Percentiles rank a stretch among this genome's conserved stretches.
Evolutionary conservation across 140 eudicot genomes (phyloP).

Genomic region (Flaveria floridana): DNA sequence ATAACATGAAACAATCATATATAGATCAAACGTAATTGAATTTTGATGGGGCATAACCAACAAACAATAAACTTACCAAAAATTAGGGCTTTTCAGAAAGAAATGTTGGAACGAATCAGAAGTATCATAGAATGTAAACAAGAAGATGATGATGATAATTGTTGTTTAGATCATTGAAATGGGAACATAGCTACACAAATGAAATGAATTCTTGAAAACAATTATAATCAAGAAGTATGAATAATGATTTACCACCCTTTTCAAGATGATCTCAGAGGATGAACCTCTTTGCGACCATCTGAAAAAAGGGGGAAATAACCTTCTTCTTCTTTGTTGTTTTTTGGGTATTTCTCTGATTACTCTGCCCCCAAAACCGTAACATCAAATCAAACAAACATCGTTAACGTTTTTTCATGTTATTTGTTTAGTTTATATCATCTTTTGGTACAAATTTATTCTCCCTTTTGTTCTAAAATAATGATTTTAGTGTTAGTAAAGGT

Average conservation of each 20-base stretch:
- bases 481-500: no score
- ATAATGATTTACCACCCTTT: constrained; percentile 54
- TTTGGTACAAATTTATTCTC: neutral
- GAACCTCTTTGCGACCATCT: constrained; percentile 66
- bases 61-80: neutral
- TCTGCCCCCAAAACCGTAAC: constrained; percentile 4
- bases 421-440: constrained; percentile 7
- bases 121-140: constrained; percentile 4
- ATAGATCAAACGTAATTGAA: no score
- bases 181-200: constrained; percentile 16
- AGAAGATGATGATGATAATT: constrained; percentile 14
- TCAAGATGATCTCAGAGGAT: constrained; percentile 77
- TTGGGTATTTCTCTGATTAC: constrained; percentile 23
- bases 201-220: constrained; percentile 21
- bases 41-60: neutral
- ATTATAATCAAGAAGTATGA: neutral
- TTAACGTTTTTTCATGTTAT: neutral
- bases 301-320: constrained; percentile 46
- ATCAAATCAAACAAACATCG: neutral
- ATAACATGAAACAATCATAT: neutral
- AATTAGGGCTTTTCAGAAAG: neutral
- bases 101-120: no score
- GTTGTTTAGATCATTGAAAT: constrained; percentile 7
- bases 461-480: neutral
- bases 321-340: constrained; percentile 28